These are phyloP conservation scores for Torulaspora globosa DNA, from an alignment of 1,139 yeast species.

Conservation along the genomic window DNA sequence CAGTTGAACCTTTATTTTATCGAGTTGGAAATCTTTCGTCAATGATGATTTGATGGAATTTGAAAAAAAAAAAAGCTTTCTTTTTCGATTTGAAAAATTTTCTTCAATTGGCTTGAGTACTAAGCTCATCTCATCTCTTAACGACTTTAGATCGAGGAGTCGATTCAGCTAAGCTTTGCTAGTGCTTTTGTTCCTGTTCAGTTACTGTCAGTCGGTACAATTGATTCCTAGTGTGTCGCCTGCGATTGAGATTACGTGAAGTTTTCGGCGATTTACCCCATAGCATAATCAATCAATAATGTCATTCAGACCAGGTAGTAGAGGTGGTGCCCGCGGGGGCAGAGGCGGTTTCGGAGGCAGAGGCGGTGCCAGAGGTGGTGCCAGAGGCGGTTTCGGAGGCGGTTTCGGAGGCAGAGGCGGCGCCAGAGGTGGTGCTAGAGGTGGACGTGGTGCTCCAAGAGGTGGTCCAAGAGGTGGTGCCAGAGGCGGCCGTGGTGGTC, in stretches of 20 bases:
- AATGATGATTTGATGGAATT: not conserved
- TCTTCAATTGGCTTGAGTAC: constrained; percentile 6
- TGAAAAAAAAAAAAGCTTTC: not conserved
- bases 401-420: constrained; percentile 44
- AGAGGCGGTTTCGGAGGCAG: constrained; percentile 50
- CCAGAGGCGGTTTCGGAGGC: constrained; percentile 47
- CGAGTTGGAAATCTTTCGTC: not conserved
- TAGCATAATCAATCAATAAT: constrained; percentile 31
- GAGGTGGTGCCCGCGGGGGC: constrained; percentile 43
- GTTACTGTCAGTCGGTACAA: constrained; percentile 4
- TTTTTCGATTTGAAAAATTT: constrained; percentile 9
- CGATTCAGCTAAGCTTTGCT: not conserved
- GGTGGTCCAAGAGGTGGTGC: constrained; percentile 68
- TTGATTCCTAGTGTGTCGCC: constrained; percentile 2
- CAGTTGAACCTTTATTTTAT: not conserved
- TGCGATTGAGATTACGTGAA: constrained; percentile 1
- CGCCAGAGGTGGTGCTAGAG: constrained; percentile 23
- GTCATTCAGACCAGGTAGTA: constrained; percentile 55
- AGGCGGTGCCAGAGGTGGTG: constrained; percentile 43
- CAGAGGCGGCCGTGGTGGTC: constrained; percentile 71
- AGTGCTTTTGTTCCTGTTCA: constrained; percentile 1
- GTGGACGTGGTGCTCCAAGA: constrained; percentile 45
- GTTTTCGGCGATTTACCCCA: constrained; percentile 1
- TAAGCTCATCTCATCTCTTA: constrained; percentile 18
- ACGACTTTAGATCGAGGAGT: constrained; percentile 1